Percentiles rank a stretch among this genome's conserved stretches.
Conservation (phyloP, 1,139 yeast genomes). For the Saccharomyces hybrid region DNA sequence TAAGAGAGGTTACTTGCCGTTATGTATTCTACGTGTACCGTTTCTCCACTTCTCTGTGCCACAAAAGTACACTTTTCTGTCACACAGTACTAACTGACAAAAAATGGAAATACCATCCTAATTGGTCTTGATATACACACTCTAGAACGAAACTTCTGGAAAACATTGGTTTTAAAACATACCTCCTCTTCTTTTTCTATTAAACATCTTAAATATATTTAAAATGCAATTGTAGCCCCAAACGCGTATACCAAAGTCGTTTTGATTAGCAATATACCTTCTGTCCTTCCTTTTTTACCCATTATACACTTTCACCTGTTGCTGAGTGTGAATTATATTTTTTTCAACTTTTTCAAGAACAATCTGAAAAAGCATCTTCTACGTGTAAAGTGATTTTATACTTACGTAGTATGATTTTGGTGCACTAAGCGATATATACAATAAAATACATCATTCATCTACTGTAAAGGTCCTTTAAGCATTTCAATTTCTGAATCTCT, state of each 20-base stretch:
- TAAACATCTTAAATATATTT: conserved; percentile 16
- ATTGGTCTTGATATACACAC: neutral
- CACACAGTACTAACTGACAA: neutral
- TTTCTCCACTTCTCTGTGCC: neutral
- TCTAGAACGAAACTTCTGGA: conserved; percentile 2
- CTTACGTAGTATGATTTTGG: neutral
- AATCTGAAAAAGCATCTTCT: neutral
- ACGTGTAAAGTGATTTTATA: neutral
- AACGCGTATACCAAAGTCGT: neutral
- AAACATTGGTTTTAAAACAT: conserved; percentile 6
- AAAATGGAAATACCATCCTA: neutral
- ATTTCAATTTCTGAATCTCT: conserved; percentile 38
- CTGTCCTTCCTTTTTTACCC: neutral
- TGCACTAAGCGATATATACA: neutral
- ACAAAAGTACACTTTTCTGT: neutral
- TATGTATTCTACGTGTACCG: neutral
- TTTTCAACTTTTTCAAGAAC: neutral
- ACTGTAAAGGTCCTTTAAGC: conserved; percentile 3
- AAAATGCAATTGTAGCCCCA: neutral
- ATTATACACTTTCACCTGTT: neutral
- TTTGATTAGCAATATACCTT: neutral
- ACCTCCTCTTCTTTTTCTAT: conserved; percentile 29
- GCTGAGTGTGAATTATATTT: conserved; percentile 1
- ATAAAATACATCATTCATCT: neutral
- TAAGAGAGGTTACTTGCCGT: neutral